Base-by-base conservation (phyloP, 2,329 filamentous ascomycete genomes). In the Venturia carpophila region DNA sequence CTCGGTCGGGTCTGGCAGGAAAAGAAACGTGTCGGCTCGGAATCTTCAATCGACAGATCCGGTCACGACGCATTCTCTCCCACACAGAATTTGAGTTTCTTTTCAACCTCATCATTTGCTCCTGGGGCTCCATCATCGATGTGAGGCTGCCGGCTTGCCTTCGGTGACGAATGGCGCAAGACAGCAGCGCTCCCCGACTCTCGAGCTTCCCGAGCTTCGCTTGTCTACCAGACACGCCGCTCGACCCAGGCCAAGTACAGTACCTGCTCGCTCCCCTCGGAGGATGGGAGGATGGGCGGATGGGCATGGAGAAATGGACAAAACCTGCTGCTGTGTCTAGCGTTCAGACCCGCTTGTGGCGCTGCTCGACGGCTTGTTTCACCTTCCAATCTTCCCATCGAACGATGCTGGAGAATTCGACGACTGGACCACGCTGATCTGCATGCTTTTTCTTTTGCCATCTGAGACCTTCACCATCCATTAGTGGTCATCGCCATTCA, bases 381-480 rank as follows among this genome's bases (percentile, higher is more conserved):
- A 34, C n/a, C 45, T 9, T 19, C 45, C 45, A 47, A 13, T 47
- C 24, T 34, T 6, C 17, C 1, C 24, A 55, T 17, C 34, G n/a
- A 34, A 34, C 17, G 15, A 1, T n/a, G 30, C 15, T 37, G 27
- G 52, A 58, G 27, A 39, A 39, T 56, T 7, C 13, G 34, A 27
- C 47, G 21, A 24, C n/a, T 27, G 27, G 49, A 3, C 27, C 49
- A 56, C 24, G 1, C 27, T n/a, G 30, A 58, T 34, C 27, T 19
- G 10, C 1, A 19, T 37, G 27, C 37, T 15, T 34, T 56, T n/a
- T 3, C 19, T 58, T 58, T 58, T 37, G 27, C 30, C 30, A 58
- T 58, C 52, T 39, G 13, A 58, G 52, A 58, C 52, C 34, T n/a
- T 34, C 27, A 10, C 52, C 30, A 58, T 27, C 37, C 52, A 58